Evolutionary conservation across 805 yeast genomes (phyloP).

Genomic region (Nakazawaea ishiwadae): DNA sequence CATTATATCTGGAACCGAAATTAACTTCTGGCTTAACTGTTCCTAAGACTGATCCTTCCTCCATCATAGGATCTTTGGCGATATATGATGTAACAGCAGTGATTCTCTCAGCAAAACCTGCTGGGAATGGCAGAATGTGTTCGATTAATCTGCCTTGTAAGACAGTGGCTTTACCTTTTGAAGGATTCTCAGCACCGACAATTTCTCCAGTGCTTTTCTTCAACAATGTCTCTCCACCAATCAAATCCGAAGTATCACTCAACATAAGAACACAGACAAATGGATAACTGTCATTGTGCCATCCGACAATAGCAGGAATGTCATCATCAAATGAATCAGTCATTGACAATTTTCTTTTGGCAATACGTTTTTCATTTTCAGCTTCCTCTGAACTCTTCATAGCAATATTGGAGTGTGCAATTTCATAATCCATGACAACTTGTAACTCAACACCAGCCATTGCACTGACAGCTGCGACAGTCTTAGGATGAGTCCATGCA

Average conservation of each 20-base stretch:
- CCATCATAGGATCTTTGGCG: constrained; percentile 32
- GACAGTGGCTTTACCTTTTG: constrained; percentile 44
- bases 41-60: constrained; percentile 34
- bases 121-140: constrained; percentile 44
- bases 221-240: constrained; percentile 57
- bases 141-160: constrained; percentile 42
- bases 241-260: constrained; percentile 52
- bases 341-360: constrained; percentile 22
- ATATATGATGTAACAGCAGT: constrained; percentile 38
- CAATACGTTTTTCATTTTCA: constrained; percentile 22
- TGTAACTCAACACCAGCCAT: constrained; percentile 59
- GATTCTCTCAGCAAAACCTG: constrained; percentile 35
- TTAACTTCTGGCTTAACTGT: constrained; percentile 36
- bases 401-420: constrained; percentile 48
- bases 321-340: constrained; percentile 24
- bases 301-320: constrained; percentile 52
- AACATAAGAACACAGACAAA: constrained; percentile 63
- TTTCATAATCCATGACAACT: constrained; percentile 53
- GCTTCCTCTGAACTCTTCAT: constrained; percentile 35
- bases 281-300: constrained; percentile 64
- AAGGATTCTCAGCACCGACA: constrained; percentile 34
- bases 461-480: constrained; percentile 45
- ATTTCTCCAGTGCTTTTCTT: constrained; percentile 38
- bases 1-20: constrained; percentile 31
- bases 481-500: constrained; percentile 59